Evolutionary conservation across 179 eudicot genomes (phyloP).

Genomic region (Drosera spatulata): DNA sequence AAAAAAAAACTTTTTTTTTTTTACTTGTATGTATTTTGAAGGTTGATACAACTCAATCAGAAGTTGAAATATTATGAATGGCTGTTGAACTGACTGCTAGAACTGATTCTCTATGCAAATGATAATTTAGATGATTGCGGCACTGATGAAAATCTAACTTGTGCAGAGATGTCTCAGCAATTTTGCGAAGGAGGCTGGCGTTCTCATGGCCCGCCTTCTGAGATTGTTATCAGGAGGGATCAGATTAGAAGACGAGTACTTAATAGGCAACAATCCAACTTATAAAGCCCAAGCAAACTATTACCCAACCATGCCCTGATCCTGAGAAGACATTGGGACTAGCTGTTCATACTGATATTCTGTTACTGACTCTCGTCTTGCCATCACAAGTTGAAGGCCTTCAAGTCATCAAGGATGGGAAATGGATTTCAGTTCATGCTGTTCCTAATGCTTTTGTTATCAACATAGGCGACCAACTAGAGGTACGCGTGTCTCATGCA

Average conservation of each 20-base stretch:
- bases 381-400: conserved; percentile 17
- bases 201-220: conserved; percentile 11
- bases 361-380: conserved; percentile 16
- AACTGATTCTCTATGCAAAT: too few species aligned
- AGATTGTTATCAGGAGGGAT: conserved; percentile 22
- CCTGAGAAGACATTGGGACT: conserved; percentile 26
- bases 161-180: conserved; percentile 3
- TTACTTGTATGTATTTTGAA: too few species aligned
- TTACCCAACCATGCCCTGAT: conserved; percentile 25
- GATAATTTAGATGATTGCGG: too few species aligned
- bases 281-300: conserved; percentile 20
- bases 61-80: too few species aligned
- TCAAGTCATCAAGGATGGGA: conserved; percentile 20
- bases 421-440: conserved; percentile 23
- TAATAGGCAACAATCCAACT: conserved; percentile 15
- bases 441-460: conserved; percentile 22
- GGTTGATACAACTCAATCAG: too few species aligned
- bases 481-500: conserved; percentile 5
- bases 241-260: conserved; percentile 14
- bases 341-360: conserved; percentile 23
- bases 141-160: too few species aligned
- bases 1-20: too few species aligned
- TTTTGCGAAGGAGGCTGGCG: conserved; percentile 20
- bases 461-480: conserved; percentile 24
- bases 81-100: too few species aligned